Base-by-base conservation (phyloP, 345 rosid species). In the Eucalyptus tenuipes region DNA sequence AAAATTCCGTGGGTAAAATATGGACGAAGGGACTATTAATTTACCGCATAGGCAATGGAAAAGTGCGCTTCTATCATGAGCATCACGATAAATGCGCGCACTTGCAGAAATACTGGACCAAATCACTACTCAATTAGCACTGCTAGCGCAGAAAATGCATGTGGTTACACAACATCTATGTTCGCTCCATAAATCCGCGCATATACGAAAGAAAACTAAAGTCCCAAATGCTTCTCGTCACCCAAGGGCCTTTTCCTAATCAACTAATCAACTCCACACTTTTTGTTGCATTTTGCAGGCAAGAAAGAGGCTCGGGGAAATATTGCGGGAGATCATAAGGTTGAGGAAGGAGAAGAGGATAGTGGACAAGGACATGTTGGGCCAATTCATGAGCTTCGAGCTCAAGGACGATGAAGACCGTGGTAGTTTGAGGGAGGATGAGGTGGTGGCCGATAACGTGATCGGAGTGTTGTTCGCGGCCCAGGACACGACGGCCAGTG, bases 401-500 rank as follows among this genome's bases (percentile, higher is more conserved):
- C 94, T 91, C 88, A 92, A 85, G 61, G 90, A 91, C 47, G 95
- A 93, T 87, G 94, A 82, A 49, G 90, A 91, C 47, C 97, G 95
- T 14, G 82, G 71, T 90, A 47, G 33, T 47, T 89, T 95, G 68
- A 93, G 90, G 5, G 94, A 94, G 68, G 92, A 93, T 52, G 93
- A 94, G 90, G 93, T 97, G 85, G 93, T 95, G 57, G 93, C 97
- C 31, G 98, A 97, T 88, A 97, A 97, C 90, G 92, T 95, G 64
- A 93, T 96, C 37, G 99, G 99, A 88, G 98, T 95, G 31, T 93
- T 97, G 42, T 97, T 96, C 88, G 99, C 99, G 3, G 98, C 98
- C 13, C 98, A 94, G 92, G 98, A 96, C 94, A 97, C 99, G 25
- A 97, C 98, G 45, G 99, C 99, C 64, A 95, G 98, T 88, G 91